Evolutionary conservation across 2,329 filamentous ascomycete genomes (phyloP), one percentile per base, ranked within the genome.

Genomic region (Macrophomina tecta): DNA sequence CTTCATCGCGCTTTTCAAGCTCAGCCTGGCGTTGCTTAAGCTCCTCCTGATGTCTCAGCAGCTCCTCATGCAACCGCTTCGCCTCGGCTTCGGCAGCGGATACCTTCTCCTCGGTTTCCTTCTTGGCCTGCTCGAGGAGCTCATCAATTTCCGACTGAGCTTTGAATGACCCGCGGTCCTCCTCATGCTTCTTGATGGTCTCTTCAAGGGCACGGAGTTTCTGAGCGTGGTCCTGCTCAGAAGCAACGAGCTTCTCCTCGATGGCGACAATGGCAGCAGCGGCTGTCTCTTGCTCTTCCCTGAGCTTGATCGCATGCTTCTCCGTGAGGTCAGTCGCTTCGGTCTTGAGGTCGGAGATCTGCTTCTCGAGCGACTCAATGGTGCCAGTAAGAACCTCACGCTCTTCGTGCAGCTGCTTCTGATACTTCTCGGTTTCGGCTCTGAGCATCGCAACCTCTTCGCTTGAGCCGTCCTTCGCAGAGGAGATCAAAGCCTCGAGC

Each of bases 361-460:
- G 53, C 45, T 66, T 61, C 55, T 66, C 53, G 9, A 66, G 38
- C 7, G 55, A 49, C 36, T 66, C 64, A 6, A 66, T 66, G 16
- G 53, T 61, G 30, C 2, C 32, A 23, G 53, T 51, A 28, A 61
- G 42, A 40, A 55, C 36, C 28, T 60, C 64, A 16, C 64, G 64
- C 42, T 66, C 64, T 18, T 66, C 64, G 7, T 60, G 45, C 6
- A 66, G 64, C 55, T 66, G 64, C 55, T 66, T 66, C 55, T 61
- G 34, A 45, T 60, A 66, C 64, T 66, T 60, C 55, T 66, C 64
- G 11, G 46, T 16, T 34, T 66, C 64, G 5, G 55, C 34, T 18
- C 51, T 66, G 23, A 66, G 64, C 23, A 34, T 46, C 16, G 36
- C 14, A 18, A 61, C 64, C 23, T 66, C 64, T 1, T 66, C 64